phyloP scores from a whole-genome alignment of 495 filamentous ascomycete species.

The Ramalina peruviana region DNA sequence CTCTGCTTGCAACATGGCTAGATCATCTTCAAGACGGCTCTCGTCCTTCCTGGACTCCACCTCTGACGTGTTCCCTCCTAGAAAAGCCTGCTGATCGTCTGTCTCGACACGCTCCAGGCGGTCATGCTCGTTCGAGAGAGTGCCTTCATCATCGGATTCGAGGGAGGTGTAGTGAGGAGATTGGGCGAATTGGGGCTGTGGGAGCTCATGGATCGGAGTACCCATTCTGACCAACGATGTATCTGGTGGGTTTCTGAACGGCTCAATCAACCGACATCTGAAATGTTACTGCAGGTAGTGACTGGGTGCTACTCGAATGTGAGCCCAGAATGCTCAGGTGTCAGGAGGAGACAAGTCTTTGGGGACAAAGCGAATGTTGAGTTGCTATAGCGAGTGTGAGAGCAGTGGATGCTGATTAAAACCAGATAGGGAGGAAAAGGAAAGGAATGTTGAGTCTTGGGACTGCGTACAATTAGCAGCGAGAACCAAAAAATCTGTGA shows the following conservation, averaged over 20 bases:
- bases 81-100: constrained; percentile 14
- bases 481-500: too few species aligned
- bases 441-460: too few species aligned
- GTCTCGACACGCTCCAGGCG: constrained; percentile 25
- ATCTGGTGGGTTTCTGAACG: background rate
- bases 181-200: constrained; percentile 22
- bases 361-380: background rate
- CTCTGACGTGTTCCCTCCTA: constrained; percentile 27
- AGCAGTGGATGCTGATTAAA: background rate
- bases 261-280: background rate
- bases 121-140: constrained; percentile 15
- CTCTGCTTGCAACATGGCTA: constrained; percentile 73
- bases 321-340: background rate
- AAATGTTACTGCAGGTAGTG: background rate
- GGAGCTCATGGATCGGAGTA: constrained; percentile 34
- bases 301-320: background rate
- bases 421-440: too few species aligned
- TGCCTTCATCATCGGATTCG: constrained; percentile 25
- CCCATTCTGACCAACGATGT: constrained; percentile 31
- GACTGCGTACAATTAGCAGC: too few species aligned
- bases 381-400: constrained; percentile 4
- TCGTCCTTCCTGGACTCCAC: constrained; percentile 50
- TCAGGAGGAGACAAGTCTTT: background rate
- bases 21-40: constrained; percentile 65
- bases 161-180: constrained; percentile 14